Evolutionary conservation across 129 eudicot genomes (phyloP), one percentile per base, ranked within the genome.

Genomic region (Centella asiatica): DNA sequence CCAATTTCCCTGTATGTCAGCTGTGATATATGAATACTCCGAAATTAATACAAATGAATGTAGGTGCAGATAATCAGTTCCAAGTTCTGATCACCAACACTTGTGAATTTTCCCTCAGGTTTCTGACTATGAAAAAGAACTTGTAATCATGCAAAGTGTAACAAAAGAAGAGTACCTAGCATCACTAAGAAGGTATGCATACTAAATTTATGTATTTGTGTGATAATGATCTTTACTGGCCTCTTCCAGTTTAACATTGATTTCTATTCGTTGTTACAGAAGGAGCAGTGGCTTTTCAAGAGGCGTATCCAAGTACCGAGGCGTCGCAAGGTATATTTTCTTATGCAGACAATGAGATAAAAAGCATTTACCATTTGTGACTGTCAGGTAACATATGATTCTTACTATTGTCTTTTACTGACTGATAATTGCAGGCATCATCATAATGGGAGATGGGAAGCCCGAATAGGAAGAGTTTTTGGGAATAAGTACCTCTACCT

Each of bases 401-500:
- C 57, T 57, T 17, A 58, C 36, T 11, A 22, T 29, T 44, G 50
- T n/a, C n/a, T 14, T 49, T 66, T 31, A 45, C 40, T 22, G 39
- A 56, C 47, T 42, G 47, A 15, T n/a, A 34, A 62, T 42, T 73
- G 57, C 70, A 82, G 90, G 66, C 95, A 87, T 68, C 95, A 87
- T 68, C 95, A 87, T 45, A 87, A 83, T 55, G 95, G 95, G 66
- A 83, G 95, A 78, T 87, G 95, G 90, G 95, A 87, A 76, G 95
- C 95, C 46, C 80, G 95, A 45, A 87, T 87, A 18, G 95, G 90
- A n/a, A 78, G 95, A 78, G 95, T 87, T 40, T 87, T 87, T 46
- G 90, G 95, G 39, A 87, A 87, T 80, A 87, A 87, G 47, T 87
- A 87, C 66, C 95, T 87, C 55, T 87, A 87, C 52, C 85, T 87